Base-by-base conservation (phyloP, 352 stramenopile species). In the Phytophthora litchii region DNA sequence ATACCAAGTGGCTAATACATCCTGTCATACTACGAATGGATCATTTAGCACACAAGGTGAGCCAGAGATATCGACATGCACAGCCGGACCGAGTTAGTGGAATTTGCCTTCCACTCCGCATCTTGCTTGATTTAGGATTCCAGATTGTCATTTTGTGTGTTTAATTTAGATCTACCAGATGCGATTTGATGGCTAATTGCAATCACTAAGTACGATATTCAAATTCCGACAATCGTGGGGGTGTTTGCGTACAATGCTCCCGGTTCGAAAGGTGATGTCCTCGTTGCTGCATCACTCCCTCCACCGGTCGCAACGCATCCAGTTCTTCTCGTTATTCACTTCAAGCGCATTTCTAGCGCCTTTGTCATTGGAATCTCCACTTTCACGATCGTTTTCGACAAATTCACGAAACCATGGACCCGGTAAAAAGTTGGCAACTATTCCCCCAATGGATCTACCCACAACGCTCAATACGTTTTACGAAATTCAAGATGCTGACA, bases 371-470 rank as follows among this genome's bases (percentile, higher is more conserved):
- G 29, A 34, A 34, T 13, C 7, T 34, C 5, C 23, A 27, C 23
- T 27, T 27, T 37, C 42, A 13, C 25, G 16, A 13, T 49, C 50
- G 3, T 34, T 36, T n/a, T 37, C 38, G 17, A 41, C 41, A 43
- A 42, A 2, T 7, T 14, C 25, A 36, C 35, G 8, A 29, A 54
- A 41, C 10, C 16, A 48, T 47, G 49, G 12, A 34, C 29, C 1
- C 2, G 3, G 7, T 12, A 11, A 34, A 9, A 34, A 34, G 6
- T 34, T 16, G 16, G 6, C 3, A 23, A 35, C 8, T n/a, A 37
- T 17, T 14, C 16, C 45, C 4, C 7, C 4, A 13, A 40, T 32
- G 31, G 17, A 52, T 17, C 19, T 52, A 6, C 4, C 27, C 45
- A 32, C 45, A n/a, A 31, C 29, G 17, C 45, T 50, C 19, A 41